phyloP scores from a whole-genome alignment of 2,329 filamentous ascomycete species.

The Amauroascus verrucosus region DNA sequence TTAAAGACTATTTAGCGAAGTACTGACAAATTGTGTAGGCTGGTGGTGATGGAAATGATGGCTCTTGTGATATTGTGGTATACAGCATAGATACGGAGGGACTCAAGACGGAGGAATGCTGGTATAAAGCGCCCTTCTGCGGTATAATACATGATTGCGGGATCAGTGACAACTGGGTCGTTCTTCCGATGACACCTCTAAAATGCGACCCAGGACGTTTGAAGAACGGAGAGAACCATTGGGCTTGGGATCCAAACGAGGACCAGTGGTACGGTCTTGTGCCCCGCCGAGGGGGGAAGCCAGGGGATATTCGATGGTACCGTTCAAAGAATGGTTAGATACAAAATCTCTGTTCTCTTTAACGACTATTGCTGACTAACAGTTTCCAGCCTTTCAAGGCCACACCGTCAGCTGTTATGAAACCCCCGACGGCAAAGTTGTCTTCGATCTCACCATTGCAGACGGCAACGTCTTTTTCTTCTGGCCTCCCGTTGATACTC shows the following conservation, averaged over 20 bases:
- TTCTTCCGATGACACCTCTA: not conserved
- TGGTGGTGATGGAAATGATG: not conserved
- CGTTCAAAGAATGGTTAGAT: not conserved
- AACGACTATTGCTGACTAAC: not conserved
- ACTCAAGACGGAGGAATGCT: not conserved
- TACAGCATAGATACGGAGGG: not conserved
- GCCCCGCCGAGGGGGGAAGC: not conserved
- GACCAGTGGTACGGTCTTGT: not conserved
- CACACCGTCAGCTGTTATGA: not conserved
- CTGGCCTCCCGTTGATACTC: not conserved
- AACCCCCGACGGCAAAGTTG: not conserved
- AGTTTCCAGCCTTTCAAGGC: not conserved
- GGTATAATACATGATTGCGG: not conserved
- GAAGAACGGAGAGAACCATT: not conserved
- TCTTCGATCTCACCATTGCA: not conserved
- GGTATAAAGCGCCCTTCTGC: not conserved
- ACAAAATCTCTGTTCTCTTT: not conserved
- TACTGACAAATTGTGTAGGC: not conserved
- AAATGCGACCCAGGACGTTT: not conserved
- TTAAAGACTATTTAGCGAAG: not conserved
- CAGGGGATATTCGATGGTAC: not conserved
- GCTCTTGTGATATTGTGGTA: not conserved
- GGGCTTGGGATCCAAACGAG: not conserved
- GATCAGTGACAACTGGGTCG: not conserved
- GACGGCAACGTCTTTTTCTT: not conserved